Percentiles rank a stretch among this genome's conserved stretches.
phyloP scores from a whole-genome alignment of 768 basidiomycete genomes.

The Tulasnella sp. region DNA sequence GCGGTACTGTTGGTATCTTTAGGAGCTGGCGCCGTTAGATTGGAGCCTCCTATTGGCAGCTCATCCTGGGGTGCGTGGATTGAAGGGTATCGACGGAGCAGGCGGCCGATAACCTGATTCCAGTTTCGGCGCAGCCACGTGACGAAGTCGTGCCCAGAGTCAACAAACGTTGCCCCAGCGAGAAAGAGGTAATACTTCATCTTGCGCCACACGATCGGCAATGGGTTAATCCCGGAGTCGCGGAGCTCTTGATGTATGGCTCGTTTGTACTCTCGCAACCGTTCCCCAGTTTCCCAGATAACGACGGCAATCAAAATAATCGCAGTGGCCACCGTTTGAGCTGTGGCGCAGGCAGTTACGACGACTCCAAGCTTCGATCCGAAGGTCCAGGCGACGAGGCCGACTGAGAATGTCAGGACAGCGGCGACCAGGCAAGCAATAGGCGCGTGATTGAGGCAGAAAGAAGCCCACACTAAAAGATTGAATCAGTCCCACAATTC shows the following conservation, averaged over 20 bases:
- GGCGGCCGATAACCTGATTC: background rate
- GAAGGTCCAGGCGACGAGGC: slow-evolving; percentile 25
- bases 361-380: background rate
- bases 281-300: background rate
- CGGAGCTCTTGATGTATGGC: background rate
- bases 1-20: background rate
- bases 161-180: background rate
- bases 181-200: background rate
- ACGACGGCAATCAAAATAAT: background rate
- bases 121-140: background rate
- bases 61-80: background rate
- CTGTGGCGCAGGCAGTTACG: background rate
- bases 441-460: slow-evolving; percentile 29
- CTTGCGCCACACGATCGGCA: background rate
- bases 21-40: background rate
- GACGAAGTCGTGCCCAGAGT: background rate
- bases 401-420: slow-evolving; percentile 28
- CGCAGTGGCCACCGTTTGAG: background rate
- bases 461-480: slow-evolving; percentile 7
- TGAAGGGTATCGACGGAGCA: no score
- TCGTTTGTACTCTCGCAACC: background rate
- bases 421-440: slow-evolving; percentile 25
- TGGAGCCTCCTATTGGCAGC: no score
- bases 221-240: background rate
- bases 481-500: background rate